These are phyloP conservation scores for Fusarium tricinctum DNA, from an alignment of 2,329 filamentous ascomycete genomes.

Conservation along the genomic window DNA sequence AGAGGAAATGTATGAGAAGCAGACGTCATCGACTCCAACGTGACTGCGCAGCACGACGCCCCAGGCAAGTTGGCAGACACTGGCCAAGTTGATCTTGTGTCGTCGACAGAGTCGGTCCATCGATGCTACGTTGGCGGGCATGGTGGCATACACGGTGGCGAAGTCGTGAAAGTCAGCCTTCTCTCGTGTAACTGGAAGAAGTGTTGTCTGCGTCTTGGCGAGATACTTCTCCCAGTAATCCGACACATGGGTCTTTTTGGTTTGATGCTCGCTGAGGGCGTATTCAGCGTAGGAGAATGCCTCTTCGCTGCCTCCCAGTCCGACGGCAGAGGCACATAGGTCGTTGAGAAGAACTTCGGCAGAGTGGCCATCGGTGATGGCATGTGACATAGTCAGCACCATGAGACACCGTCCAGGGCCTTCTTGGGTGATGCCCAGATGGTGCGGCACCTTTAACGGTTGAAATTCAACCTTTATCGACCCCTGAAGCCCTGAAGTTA, in stretches of 20 bases:
- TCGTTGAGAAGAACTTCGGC: slow-evolving; percentile 23
- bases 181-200: neutral
- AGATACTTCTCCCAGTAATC: slow-evolving; percentile 9
- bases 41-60: slow-evolving; percentile 4
- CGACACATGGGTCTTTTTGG: neutral
- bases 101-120: slow-evolving; percentile 3
- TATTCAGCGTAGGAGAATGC: slow-evolving; percentile 10
- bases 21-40: neutral
- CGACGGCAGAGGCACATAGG: slow-evolving; percentile 3
- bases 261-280: slow-evolving; percentile 1
- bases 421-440: slow-evolving; percentile 5
- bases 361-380: slow-evolving; percentile 18
- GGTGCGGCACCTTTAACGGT: neutral
- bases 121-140: neutral
- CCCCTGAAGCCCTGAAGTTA: neutral
- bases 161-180: neutral
- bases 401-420: neutral
- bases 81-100: neutral
- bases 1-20: slow-evolving; percentile 4
- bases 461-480: neutral
- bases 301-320: neutral
- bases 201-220: neutral
- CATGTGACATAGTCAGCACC: slow-evolving; percentile 3
- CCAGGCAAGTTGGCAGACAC: slow-evolving; percentile 10
- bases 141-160: neutral